Base-by-base conservation (phyloP, 805 yeast species). In the Priceomyces carsonii region DNA sequence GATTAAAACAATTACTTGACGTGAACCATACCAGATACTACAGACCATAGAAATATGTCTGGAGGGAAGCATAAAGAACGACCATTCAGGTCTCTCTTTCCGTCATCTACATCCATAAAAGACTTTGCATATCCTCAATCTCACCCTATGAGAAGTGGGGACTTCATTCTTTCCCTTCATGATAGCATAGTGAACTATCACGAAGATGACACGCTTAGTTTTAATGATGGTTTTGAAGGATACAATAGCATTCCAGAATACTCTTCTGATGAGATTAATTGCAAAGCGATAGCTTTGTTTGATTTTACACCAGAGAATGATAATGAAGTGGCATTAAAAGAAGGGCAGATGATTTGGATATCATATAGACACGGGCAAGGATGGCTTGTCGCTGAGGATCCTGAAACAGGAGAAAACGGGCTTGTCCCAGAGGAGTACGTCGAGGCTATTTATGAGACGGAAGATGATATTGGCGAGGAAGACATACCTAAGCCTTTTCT, bases 301-400 rank as follows among this genome's bases (percentile, higher is more conserved):
- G 91, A 90, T 49, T 93, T 93, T 54, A 73, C 66, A 27, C 96
- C 98, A 0, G 98, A 93, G 56, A 93, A 93, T 58, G 96, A 88
- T 49, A 93, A 93, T 59, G 99, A 93, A 53, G 77, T 90, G 29
- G 77, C 73, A 8, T 64, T 93, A 20, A 61, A 53, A 9, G 95
- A 84, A 49, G 95, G 96, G 22, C 97, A 93, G 60, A 59, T 78
- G 9, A 78, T 93, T 2, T 82, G 89, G 77, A 84, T 93, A 19
- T 79, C 83, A 40, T 91, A 90, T 58, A 78, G 95, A 38, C 96
- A 91, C 57, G 98, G 98, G 17, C 97, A 91, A 57, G 99, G 99
- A 6, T 93, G 99, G 99, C 73, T 93, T 3, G 97, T 93, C 33
- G 98, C 97, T 0, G 80, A 78, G 48, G 89, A 88, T 51, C 82